A percentile compares a stretch with the other conserved stretches of the same genome.
Conservation (phyloP, 768 basidiomycete species). For the Kondoa malvinella region DNA sequence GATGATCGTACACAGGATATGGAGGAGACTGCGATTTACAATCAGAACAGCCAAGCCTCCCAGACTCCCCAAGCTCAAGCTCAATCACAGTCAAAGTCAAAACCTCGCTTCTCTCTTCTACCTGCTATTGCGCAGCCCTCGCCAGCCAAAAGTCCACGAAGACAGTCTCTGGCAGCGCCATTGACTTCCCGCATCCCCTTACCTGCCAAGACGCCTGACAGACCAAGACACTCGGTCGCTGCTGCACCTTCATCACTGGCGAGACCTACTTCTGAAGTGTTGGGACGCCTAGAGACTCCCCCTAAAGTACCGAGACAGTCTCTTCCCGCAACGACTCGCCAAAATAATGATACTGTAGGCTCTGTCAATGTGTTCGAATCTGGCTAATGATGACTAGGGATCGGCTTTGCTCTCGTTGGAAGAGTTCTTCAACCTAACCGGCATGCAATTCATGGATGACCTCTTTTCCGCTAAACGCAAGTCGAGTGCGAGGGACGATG, state of each 20-base stretch:
- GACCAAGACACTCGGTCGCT: not conserved
- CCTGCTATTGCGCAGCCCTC: not conserved
- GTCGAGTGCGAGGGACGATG: slow-evolving; percentile 12
- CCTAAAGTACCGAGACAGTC: not conserved
- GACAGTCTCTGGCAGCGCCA: not conserved
- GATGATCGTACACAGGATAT: slow-evolving; percentile 15
- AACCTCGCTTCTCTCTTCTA: slow-evolving; percentile 5
- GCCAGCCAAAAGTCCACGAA: slow-evolving; percentile 7
- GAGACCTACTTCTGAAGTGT: not conserved
- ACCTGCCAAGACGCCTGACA: not conserved
- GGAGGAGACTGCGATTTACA: slow-evolving; percentile 20
- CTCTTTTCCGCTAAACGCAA: slow-evolving; percentile 14
- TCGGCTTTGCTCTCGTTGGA: slow-evolving; percentile 16
- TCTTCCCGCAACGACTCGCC: slow-evolving; percentile 1
- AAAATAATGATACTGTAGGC: not conserved
- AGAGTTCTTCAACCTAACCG: slow-evolving; percentile 21
- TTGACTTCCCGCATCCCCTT: not conserved
- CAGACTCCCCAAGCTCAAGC: slow-evolving; percentile 8
- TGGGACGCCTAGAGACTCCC: not conserved
- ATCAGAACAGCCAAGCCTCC: slow-evolving; percentile 12
- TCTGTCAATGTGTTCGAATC: slow-evolving; percentile 8
- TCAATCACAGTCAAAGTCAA: not conserved
- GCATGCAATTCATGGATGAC: slow-evolving; percentile 24
- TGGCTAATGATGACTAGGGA: slow-evolving; percentile 6
- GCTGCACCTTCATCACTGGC: not conserved